These are phyloP conservation scores for Endotrypanum monterogeii DNA, from an alignment of 208 protist genomes.

Conservation along the genomic window DNA sequence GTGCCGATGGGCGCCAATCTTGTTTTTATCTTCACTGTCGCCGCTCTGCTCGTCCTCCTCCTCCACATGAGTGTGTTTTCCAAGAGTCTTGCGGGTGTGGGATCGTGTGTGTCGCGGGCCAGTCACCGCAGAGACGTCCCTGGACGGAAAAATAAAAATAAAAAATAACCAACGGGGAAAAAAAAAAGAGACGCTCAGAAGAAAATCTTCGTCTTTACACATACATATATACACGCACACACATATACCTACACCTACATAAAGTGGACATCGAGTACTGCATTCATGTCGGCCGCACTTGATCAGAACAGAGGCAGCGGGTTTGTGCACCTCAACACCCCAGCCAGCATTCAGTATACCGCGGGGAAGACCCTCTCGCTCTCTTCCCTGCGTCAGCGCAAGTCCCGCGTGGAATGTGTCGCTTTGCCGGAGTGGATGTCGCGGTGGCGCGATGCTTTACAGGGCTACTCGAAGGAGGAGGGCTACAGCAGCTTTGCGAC, in stretches of 20 bases:
- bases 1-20: not conserved
- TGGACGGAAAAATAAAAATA: not conserved
- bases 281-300: constrained; percentile 2
- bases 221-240: not conserved
- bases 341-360: constrained; percentile 75
- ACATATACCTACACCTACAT: not conserved
- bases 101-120: not conserved
- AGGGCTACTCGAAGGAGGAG: constrained; percentile 43
- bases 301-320: constrained; percentile 40
- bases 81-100: not conserved
- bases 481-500: constrained; percentile 59
- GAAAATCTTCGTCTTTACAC: no score
- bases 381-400: constrained; percentile 50
- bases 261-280: no score
- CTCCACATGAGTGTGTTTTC: not conserved
- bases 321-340: constrained; percentile 90
- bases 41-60: not conserved
- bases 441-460: constrained; percentile 61
- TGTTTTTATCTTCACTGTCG: not conserved
- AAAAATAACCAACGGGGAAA: no score
- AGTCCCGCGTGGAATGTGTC: constrained; percentile 68
- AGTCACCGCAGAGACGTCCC: not conserved
- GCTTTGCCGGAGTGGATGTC: constrained; percentile 51
- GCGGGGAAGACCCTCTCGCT: constrained; percentile 61
- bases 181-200: no score